phyloP scores from a whole-genome alignment of 208 protist species.

The Borovskyia barvae region DNA sequence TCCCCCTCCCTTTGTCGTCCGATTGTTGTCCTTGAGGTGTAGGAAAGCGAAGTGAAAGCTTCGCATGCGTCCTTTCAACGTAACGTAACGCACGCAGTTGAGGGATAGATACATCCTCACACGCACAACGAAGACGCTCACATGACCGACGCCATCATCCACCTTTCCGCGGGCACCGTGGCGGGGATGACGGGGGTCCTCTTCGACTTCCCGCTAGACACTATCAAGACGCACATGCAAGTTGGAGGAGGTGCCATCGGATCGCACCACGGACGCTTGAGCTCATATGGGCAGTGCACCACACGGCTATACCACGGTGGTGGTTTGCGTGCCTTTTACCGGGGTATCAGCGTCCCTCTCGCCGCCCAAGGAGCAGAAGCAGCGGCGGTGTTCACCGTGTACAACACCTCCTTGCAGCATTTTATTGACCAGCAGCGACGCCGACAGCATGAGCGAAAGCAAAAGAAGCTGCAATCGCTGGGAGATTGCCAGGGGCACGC shows the following conservation, averaged over 20 bases:
- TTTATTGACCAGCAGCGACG: constrained; percentile 9
- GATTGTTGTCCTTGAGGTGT: no score
- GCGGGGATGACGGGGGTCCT: constrained; percentile 62
- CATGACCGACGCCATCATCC: constrained; percentile 17
- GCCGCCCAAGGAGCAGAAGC: constrained; percentile 48
- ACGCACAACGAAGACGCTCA: not conserved
- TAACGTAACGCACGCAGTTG: not conserved
- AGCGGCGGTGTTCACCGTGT: constrained; percentile 57
- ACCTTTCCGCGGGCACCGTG: constrained; percentile 56
- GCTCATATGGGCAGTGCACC: constrained; percentile 41
- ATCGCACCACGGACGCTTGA: not conserved
- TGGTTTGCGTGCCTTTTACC: constrained; percentile 66
- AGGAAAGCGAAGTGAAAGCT: no score
- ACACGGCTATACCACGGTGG: constrained; percentile 30
- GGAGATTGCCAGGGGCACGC: not conserved
- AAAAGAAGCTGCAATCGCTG: not conserved
- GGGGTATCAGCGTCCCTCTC: constrained; percentile 62
- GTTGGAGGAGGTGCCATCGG: constrained; percentile 6
- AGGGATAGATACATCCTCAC: not conserved
- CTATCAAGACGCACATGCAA: constrained; percentile 81
- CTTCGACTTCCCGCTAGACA: constrained; percentile 86
- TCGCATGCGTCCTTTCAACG: no score
- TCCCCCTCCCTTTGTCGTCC: no score
- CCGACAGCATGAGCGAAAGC: not conserved
- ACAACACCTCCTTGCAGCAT: constrained; percentile 20